Evolutionary conservation across 805 yeast genomes (phyloP).

Genomic region (Saccharomycopsis schoenii): DNA sequence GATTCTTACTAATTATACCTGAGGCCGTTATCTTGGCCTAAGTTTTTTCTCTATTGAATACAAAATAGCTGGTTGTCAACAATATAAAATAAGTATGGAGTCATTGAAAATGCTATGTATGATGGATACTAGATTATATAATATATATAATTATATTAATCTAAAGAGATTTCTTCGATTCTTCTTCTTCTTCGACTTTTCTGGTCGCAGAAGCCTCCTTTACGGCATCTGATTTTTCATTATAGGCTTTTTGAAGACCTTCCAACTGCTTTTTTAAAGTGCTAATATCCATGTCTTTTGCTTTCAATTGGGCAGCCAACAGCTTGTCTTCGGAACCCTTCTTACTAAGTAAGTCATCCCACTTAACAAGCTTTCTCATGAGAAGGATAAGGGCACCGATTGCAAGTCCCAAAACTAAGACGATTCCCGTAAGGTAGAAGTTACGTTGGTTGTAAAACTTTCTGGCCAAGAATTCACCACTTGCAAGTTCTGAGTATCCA

Average conservation of each 20-base stretch:
- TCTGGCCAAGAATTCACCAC: slow-evolving; percentile 44
- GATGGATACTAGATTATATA: background rate
- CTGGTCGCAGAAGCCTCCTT: background rate
- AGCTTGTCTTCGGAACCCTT: slow-evolving; percentile 18
- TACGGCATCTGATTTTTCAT: slow-evolving; percentile 28
- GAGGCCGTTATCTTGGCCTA: no score
- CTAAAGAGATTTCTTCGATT: background rate
- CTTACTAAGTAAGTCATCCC: slow-evolving; percentile 28
- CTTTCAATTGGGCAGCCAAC: slow-evolving; percentile 24
- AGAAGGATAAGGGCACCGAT: slow-evolving; percentile 45
- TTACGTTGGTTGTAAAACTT: slow-evolving; percentile 58
- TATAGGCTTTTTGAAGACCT: slow-evolving; percentile 41
- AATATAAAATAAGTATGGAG: background rate
- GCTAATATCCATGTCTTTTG: slow-evolving; percentile 35
- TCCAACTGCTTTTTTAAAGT: slow-evolving; percentile 41
- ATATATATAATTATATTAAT: no score
- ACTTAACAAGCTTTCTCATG: slow-evolving; percentile 41
- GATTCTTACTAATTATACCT: no score
- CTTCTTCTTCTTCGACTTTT: background rate
- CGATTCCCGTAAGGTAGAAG: slow-evolving; percentile 53
- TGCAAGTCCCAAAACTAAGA: slow-evolving; percentile 43
- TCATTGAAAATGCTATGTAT: background rate
- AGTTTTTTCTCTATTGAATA: no score
- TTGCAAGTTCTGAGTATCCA: slow-evolving; percentile 24
- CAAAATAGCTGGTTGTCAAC: background rate